Evolutionary conservation across 306 rosid genomes (phyloP).

Genomic region (Corylus avellana): DNA sequence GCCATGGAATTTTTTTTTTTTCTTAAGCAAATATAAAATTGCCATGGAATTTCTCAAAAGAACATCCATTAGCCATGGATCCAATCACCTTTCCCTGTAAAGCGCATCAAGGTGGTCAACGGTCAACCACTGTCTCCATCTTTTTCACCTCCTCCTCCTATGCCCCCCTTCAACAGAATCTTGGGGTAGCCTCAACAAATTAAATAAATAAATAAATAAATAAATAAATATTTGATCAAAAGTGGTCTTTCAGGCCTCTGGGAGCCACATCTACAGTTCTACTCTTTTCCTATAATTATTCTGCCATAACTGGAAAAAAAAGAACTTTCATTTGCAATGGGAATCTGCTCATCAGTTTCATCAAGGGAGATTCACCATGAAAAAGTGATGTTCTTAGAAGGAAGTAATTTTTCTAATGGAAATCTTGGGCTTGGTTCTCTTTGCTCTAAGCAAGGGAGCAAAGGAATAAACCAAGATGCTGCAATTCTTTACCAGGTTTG

Average conservation of each 20-base stretch:
- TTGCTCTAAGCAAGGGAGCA: conserved; percentile 57
- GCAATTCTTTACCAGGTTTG: conserved; percentile 64
- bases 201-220: background rate
- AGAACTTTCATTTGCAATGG: conserved; percentile 42
- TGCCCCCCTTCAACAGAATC: conserved; percentile 41
- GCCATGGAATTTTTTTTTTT: background rate
- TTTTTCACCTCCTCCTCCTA: background rate
- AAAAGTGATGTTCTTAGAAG: conserved; percentile 34
- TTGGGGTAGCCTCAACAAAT: conserved; percentile 35
- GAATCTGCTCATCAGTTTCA: conserved; percentile 63
- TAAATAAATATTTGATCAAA: conserved; percentile 24
- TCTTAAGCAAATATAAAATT: background rate
- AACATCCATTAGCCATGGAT: background rate
- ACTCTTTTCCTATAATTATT: background rate
- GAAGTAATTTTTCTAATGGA: conserved; percentile 12
- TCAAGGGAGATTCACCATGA: conserved; percentile 52
- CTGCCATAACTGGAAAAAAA: background rate
- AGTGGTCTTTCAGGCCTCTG: conserved; percentile 16
- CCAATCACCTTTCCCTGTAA: background rate
- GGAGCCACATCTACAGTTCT: conserved; percentile 21
- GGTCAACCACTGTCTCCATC: background rate
- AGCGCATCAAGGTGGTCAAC: conserved; percentile 11
- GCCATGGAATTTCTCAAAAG: background rate
- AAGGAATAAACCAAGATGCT: conserved; percentile 78
- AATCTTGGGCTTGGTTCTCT: conserved; percentile 38